phyloP scores from a whole-genome alignment of 2,329 filamentous ascomycete species.

The Bipolaris bicolor region DNA sequence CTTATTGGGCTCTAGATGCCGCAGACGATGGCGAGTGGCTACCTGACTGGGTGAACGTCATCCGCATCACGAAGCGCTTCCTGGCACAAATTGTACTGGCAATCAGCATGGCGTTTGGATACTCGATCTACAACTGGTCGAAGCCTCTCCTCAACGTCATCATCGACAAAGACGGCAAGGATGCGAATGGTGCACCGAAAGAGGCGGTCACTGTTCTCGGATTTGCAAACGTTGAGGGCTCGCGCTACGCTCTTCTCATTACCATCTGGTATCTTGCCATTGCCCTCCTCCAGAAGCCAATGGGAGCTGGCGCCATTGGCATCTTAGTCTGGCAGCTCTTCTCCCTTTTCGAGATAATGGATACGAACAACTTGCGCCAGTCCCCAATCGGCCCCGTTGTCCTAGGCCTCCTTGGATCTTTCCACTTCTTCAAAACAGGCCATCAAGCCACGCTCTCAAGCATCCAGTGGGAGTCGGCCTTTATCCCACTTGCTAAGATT shows the following conservation, averaged over 20 bases:
- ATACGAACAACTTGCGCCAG: conserved; percentile 65
- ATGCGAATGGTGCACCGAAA: conserved; percentile 35
- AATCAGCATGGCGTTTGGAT: conserved; percentile 81
- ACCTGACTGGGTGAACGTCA: conserved; percentile 52
- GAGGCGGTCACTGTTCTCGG: conserved; percentile 77
- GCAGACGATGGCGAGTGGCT: conserved; percentile 88
- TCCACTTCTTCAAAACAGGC: conserved; percentile 97
- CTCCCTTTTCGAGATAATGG: conserved; percentile 70
- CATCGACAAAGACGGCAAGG: conserved; percentile 35
- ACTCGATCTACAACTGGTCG: conserved; percentile 83
- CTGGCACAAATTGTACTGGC: conserved; percentile 82
- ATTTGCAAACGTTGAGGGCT: conserved; percentile 91
- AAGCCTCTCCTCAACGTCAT: conserved; percentile 82
- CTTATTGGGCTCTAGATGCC: conserved; percentile 89
- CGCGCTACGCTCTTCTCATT: conserved; percentile 84
- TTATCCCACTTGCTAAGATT: conserved; percentile 83
- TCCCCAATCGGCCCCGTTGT: conserved; percentile 82
- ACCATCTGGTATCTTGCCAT: conserved; percentile 78
- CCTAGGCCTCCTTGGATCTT: conserved; percentile 86
- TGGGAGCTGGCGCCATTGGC: conserved; percentile 85
- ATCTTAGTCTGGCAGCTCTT: conserved; percentile 89
- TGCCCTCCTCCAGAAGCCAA: conserved; percentile 86
- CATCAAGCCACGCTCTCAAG: conserved; percentile 87
- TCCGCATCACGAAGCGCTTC: conserved; percentile 78
- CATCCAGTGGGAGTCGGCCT: conserved; percentile 96